A percentile compares a stretch with the other conserved stretches of the same genome.
phyloP scores from a whole-genome alignment of 1,139 yeast species.

The Ashbya aceris region DNA sequence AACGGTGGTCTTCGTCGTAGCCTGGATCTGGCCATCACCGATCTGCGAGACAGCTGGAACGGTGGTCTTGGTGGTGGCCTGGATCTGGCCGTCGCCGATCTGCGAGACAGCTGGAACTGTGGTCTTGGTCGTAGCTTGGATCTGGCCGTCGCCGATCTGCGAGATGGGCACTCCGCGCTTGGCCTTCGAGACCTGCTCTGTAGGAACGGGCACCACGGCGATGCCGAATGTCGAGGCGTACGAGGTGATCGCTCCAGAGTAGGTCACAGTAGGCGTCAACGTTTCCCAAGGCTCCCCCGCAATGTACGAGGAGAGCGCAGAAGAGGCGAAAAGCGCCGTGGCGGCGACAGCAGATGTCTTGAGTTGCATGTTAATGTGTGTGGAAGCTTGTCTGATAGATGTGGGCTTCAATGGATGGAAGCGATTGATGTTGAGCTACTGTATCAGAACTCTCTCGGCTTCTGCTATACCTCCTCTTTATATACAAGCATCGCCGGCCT shows the following conservation, averaged over 20 bases:
- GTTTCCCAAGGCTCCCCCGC: conserved; percentile 70
- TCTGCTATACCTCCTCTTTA: no score
- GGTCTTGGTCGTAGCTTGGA: conserved; percentile 33
- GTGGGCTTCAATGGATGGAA: conserved; percentile 68
- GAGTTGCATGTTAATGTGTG: conserved; percentile 1
- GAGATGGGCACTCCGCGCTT: conserved; percentile 27
- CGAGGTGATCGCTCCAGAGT: conserved; percentile 53
- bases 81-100: conserved; percentile 44
- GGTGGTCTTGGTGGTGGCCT: conserved; percentile 29
- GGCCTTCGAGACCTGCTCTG: conserved; percentile 35
- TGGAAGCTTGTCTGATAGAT: conserved; percentile 33
- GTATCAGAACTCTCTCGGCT: no score
- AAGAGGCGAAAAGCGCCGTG: conserved; percentile 35
- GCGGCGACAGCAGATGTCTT: conserved; percentile 29
- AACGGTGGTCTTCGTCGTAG: conserved; percentile 13
- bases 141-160: conserved; percentile 46
- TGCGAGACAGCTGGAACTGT: conserved; percentile 12
- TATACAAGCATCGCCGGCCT: no score
- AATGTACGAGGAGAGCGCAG: conserved; percentile 53
- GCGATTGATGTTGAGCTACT: conserved; percentile 56
- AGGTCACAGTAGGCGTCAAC: conserved; percentile 52
- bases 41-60: conserved; percentile 34
- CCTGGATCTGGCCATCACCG: conserved; percentile 53
- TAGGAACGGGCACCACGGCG: conserved; percentile 46
- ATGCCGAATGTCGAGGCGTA: conserved; percentile 59